phyloP scores from a whole-genome alignment of 2,329 filamentous ascomycete species.

The Kalmusia sp. region DNA sequence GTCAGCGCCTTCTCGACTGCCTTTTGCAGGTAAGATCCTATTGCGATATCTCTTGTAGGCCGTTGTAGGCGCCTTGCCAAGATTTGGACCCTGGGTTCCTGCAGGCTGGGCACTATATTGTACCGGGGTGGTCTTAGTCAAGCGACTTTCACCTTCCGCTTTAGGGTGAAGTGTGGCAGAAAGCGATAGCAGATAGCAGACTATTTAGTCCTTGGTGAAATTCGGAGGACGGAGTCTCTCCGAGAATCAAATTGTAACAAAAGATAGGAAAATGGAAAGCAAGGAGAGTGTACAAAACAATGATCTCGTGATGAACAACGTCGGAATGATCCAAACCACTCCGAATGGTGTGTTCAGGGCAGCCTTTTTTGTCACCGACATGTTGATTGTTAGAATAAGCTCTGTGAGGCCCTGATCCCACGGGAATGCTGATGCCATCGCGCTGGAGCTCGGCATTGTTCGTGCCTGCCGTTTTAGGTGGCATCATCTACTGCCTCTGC shows the following conservation, averaged over 20 bases:
- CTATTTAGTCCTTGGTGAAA: neutral
- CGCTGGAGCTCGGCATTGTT: neutral
- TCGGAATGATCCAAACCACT: too few relatives aligned
- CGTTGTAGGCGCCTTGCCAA: constrained; percentile 7
- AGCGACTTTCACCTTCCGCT: constrained; percentile 9
- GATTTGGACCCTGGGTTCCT: neutral
- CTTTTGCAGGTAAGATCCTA: constrained; percentile 6
- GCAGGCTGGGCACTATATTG: constrained; percentile 15
- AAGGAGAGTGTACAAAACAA: too few relatives aligned
- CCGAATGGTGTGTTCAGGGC: too few relatives aligned
- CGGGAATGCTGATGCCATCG: neutral
- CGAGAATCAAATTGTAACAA: neutral
- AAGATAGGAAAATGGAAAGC: too few relatives aligned
- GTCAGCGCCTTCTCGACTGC: constrained; percentile 6
- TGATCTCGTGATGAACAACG: too few relatives aligned
- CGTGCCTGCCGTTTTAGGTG: neutral
- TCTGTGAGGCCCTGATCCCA: neutral
- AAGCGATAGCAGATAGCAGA: constrained; percentile 1
- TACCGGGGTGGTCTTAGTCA: constrained; percentile 1
- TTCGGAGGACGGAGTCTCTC: neutral
- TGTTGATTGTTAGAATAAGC: too few relatives aligned
- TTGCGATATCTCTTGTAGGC: constrained; percentile 3
- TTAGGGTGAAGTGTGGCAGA: constrained; percentile 1
- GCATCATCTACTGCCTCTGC: neutral
- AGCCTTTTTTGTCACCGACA: too few relatives aligned